Conservation (phyloP, 1,139 yeast genomes). For the Starmera stellimalicola region DNA sequence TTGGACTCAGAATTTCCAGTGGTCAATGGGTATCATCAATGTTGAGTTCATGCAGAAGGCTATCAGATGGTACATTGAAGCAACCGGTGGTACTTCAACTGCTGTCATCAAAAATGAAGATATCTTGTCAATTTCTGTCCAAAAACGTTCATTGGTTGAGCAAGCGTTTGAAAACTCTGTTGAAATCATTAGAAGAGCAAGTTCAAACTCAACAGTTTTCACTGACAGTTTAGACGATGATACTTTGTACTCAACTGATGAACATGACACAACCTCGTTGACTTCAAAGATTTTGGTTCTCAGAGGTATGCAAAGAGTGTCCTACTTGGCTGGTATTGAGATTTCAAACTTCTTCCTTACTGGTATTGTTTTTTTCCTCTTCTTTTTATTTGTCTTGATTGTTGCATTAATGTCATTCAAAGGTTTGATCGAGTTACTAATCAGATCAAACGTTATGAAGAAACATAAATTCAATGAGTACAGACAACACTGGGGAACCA, state of each 20-base stretch:
- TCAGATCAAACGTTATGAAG: slow-evolving; percentile 50
- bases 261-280: slow-evolving; percentile 37
- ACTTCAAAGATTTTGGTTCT: slow-evolving; percentile 64
- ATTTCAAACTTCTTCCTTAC: slow-evolving; percentile 80
- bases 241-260: slow-evolving; percentile 61
- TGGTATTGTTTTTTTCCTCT: slow-evolving; percentile 71
- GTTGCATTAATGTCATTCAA: slow-evolving; percentile 60
- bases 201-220: slow-evolving; percentile 28
- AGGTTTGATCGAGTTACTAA: slow-evolving; percentile 62
- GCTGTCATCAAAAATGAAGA: slow-evolving; percentile 51
- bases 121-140: slow-evolving; percentile 67
- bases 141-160: slow-evolving; percentile 32
- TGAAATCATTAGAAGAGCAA: slow-evolving; percentile 12
- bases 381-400: slow-evolving; percentile 66
- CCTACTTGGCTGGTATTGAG: slow-evolving; percentile 78
- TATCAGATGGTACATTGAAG: slow-evolving; percentile 88
- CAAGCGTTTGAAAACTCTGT: slow-evolving; percentile 9
- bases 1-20: slow-evolving; percentile 95
- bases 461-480: slow-evolving; percentile 62
- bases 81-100: slow-evolving; percentile 90
- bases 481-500: slow-evolving; percentile 70
- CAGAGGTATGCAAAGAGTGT: slow-evolving; percentile 88
- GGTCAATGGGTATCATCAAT: slow-evolving; percentile 90
- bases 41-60: slow-evolving; percentile 77
- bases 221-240: slow-evolving; percentile 41